Base-by-base conservation (phyloP, 2,329 filamentous ascomycete species). In the Fusarium nurragi region DNA sequence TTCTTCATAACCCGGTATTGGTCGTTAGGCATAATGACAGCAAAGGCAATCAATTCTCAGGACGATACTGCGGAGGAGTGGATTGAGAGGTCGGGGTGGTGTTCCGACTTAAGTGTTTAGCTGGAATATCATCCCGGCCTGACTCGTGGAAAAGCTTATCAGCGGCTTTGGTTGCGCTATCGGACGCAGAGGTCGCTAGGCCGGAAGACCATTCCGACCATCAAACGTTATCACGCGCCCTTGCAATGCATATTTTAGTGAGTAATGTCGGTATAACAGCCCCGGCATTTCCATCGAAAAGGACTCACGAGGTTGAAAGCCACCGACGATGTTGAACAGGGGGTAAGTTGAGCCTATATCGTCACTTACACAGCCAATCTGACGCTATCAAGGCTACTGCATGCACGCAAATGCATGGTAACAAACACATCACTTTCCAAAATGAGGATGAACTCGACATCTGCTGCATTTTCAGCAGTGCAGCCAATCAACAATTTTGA, bases 401-500 rank as follows among this genome's bases (percentile, higher is more conserved):
- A 36, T 12, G 37, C n/a, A 18, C 43, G 2, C 9, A 22, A 18
- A 11, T 32, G 26, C 11, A n/a, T 16, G 25, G 14, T 21, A n/a
- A 38, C 7, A 5, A 45, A 14, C 11, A 14, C 28, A 23, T 22
- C 45, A 6, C 12, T 34, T 16, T 54, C 44, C 2, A 37, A 23
- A 23, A 21, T 51, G 1, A 55, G 68, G 43, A 44, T 58, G 45
- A 69, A 39, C 28, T 69, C 56, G 10, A 60, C 65, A 25, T 25
- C 38, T 4, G 54, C 55, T n/a, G 49, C 60, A 11, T 74, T 69
- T 44, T 65, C 65, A n/a, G 67, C 63, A 40, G 66, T 74, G 3
- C 65, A 73, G 8, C 53, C 58, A 4, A 62, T 70, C 4, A 43
- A 34, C 26, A 58, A 71, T 36, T 75, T 74, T 18, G 45, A 68